These are phyloP conservation scores for Paratinospora sagittata DNA, from an alignment of 164 flowering plant genomes.

Conservation along the genomic window DNA sequence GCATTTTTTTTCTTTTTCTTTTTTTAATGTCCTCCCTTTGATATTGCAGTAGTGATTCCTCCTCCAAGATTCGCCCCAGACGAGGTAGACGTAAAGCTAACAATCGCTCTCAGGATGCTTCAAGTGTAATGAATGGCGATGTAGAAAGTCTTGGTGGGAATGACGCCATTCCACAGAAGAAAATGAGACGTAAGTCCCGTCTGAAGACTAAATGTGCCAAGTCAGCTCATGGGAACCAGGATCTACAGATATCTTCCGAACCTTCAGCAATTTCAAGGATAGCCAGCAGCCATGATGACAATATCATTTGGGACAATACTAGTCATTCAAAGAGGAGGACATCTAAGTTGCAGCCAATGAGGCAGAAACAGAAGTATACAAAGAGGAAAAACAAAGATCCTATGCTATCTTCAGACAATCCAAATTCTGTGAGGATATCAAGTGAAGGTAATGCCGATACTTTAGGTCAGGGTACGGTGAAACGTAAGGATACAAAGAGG, in stretches of 20 bases:
- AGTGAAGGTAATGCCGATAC: too few species aligned
- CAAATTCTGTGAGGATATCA: too few species aligned
- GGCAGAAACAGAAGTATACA: not conserved
- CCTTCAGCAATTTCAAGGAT: slow-evolving; percentile 4
- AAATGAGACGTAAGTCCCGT: not conserved
- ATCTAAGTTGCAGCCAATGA: not conserved
- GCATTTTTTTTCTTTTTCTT: not conserved
- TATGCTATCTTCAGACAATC: not conserved
- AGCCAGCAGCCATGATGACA: not conserved
- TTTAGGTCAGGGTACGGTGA: too few species aligned
- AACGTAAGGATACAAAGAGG: not conserved
- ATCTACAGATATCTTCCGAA: slow-evolving; percentile 6
- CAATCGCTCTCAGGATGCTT: slow-evolving; percentile 2
- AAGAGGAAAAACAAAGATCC: too few species aligned
- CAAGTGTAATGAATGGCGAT: slow-evolving; percentile 6
- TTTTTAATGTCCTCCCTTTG: not conserved
- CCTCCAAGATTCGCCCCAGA: slow-evolving; percentile 15
- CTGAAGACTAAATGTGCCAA: not conserved
- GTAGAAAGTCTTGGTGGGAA: slow-evolving; percentile 4
- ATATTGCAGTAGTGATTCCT: slow-evolving; percentile 20
- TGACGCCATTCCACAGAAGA: slow-evolving; percentile 10
- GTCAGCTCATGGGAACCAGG: slow-evolving; percentile 6
- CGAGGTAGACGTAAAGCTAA: slow-evolving; percentile 11
- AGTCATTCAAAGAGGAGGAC: not conserved
- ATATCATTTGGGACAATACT: not conserved